Evolutionary conservation across 345 rosid genomes (phyloP).

Genomic region (Toxicodendron radicans): DNA sequence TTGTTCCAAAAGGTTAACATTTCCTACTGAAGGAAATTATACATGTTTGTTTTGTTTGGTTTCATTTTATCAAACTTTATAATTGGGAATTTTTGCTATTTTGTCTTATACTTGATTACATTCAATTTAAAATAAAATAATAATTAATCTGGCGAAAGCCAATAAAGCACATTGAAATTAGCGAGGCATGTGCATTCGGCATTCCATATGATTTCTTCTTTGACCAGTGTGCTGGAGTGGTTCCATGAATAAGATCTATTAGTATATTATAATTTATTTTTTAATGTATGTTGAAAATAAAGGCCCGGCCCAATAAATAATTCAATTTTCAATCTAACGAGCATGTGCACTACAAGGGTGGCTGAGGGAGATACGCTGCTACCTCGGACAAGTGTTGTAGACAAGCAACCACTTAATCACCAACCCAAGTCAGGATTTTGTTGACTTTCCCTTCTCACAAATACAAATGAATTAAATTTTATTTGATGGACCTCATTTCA

Average conservation of each 20-base stretch:
- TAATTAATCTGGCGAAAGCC: not conserved
- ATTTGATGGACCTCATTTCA: not conserved
- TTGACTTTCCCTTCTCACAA: not conserved
- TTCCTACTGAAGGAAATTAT: not conserved
- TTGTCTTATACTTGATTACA: not conserved
- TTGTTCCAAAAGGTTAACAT: not conserved
- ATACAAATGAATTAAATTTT: too few relatives aligned
- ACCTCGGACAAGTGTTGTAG: conserved; percentile 23
- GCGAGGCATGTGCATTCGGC: conserved; percentile 13
- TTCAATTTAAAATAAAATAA: too few relatives aligned
- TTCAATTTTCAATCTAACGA: not conserved
- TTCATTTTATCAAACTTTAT: not conserved
- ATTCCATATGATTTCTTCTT: not conserved
- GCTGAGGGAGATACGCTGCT: not conserved
- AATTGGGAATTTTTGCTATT: not conserved
- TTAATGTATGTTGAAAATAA: not conserved
- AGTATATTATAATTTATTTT: too few relatives aligned
- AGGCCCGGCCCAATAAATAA: conserved; percentile 9
- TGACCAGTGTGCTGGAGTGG: not conserved
- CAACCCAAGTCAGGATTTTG: conserved; percentile 10
- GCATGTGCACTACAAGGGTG: conserved; percentile 4
- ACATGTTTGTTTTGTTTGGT: not conserved
- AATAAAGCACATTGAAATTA: not conserved
- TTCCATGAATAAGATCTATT: not conserved
- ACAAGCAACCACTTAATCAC: not conserved